Conservation (phyloP, 192 early-diverging fungal genomes). For the Geranomyces variabilis region DNA sequence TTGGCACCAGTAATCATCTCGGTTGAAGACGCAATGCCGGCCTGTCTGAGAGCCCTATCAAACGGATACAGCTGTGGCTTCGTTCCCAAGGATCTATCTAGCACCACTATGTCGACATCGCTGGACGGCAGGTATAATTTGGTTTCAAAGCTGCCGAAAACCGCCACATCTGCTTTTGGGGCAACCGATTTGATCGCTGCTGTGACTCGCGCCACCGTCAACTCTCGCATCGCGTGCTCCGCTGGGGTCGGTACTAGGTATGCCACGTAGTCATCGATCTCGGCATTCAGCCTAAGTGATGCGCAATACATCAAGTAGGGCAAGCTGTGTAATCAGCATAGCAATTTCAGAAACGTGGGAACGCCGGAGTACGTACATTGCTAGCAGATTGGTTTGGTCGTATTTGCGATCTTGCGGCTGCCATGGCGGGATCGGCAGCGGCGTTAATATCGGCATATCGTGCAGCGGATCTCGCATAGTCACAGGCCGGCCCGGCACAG, state of each 20-base stretch:
- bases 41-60: conserved; percentile 46
- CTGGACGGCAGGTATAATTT: conserved; percentile 82
- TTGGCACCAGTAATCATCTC: conserved; percentile 68
- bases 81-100: conserved; percentile 5
- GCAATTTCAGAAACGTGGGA: not conserved
- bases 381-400: conserved; percentile 29
- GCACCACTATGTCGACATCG: conserved; percentile 64
- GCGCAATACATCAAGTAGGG: not conserved
- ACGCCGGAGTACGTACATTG: conserved; percentile 29
- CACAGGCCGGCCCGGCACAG: too few relatives aligned
- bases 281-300: conserved; percentile 53
- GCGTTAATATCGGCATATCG: conserved; percentile 37
- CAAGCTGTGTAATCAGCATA: not conserved
- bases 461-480: too few relatives aligned
- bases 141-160: conserved; percentile 92
- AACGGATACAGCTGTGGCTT: conserved; percentile 47
- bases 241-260: conserved; percentile 82
- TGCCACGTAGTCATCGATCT: conserved; percentile 74
- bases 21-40: conserved; percentile 46
- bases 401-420: conserved; percentile 31
- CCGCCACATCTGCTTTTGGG: conserved; percentile 49
- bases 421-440: conserved; percentile 50
- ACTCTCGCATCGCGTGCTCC: conserved; percentile 76
- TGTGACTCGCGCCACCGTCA: conserved; percentile 68
- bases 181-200: conserved; percentile 49